Conservation (phyloP, 257 asterid species). For the Nicotiana otophora region DNA sequence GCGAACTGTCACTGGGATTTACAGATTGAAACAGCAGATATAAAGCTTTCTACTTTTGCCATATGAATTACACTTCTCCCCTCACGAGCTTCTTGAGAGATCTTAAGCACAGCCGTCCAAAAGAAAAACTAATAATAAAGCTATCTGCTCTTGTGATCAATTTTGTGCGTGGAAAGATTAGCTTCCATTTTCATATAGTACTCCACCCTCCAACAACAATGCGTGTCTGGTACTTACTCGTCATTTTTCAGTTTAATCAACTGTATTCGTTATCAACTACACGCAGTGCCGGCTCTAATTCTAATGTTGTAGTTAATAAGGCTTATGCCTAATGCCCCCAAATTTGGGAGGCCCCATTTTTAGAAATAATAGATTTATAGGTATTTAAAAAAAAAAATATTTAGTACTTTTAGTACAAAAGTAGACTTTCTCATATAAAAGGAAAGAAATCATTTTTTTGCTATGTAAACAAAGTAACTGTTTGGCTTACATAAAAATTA, state of each 20-base stretch:
- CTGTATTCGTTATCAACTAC: not conserved
- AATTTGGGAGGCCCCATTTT: no score
- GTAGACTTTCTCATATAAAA: no score
- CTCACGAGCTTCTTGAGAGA: not conserved
- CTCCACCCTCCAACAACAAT: not conserved
- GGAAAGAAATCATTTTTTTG: no score
- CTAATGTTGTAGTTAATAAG: no score
- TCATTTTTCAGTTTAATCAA: not conserved
- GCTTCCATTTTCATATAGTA: not conserved
- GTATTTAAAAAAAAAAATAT: no score
- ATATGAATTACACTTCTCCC: not conserved
- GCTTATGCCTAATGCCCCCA: no score
- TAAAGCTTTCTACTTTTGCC: not conserved
- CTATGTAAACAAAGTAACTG: no score
- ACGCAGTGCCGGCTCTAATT: no score
- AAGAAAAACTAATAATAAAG: not conserved
- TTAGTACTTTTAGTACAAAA: no score
- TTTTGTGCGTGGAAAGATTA: not conserved
- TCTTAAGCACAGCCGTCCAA: slow-evolving; percentile 9
- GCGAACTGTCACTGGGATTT: slow-evolving; percentile 9
- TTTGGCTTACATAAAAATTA: no score
- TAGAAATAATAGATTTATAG: no score
- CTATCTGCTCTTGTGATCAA: slow-evolving; percentile 9
- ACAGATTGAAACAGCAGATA: not conserved
- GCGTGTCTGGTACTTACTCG: not conserved